Evolutionary conservation across 2,329 filamentous ascomycete genomes (phyloP).

Genomic region (Arthroderma uncinatum): DNA sequence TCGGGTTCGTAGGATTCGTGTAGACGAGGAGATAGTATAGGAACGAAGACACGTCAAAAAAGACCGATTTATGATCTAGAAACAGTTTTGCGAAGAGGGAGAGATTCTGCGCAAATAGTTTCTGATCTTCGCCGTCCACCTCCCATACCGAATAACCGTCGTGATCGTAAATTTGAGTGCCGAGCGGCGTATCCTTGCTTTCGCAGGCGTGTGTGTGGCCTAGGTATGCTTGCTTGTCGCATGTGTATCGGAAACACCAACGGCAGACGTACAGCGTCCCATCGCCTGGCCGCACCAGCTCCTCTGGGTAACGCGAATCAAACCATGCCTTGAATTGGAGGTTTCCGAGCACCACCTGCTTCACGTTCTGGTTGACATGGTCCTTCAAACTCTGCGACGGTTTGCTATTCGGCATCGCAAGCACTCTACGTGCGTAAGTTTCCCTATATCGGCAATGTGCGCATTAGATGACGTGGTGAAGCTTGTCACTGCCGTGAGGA

Average conservation of each 20-base stretch:
- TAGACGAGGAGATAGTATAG: constrained; percentile 88
- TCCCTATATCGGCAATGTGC: constrained; percentile 11
- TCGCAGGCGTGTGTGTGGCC: constrained; percentile 43
- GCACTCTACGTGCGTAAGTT: constrained; percentile 5
- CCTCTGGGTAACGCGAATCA: constrained; percentile 74
- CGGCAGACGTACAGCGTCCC: constrained; percentile 75
- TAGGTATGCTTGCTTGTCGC: constrained; percentile 29
- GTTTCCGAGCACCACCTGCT: constrained; percentile 75
- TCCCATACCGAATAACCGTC: constrained; percentile 82
- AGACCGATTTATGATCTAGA: constrained; percentile 95
- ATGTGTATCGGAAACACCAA: constrained; percentile 85
- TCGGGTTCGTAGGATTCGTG: constrained; percentile 41
- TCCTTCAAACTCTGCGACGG: constrained; percentile 21
- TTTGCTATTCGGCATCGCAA: constrained; percentile 2
- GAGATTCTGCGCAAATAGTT: constrained; percentile 87
- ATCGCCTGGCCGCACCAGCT: constrained; percentile 43
- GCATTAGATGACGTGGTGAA: neutral
- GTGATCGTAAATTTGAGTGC: constrained; percentile 63
- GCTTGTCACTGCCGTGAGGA: too few relatives aligned
- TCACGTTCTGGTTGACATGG: constrained; percentile 60
- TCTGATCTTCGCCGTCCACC: constrained; percentile 78
- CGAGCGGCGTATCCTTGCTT: constrained; percentile 47
- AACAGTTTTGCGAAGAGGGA: constrained; percentile 96
- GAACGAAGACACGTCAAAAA: constrained; percentile 91
- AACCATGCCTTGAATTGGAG: constrained; percentile 85